phyloP scores from a whole-genome alignment of 2,329 filamentous ascomycete genomes.

The Phyllosticta citribraziliensis region DNA sequence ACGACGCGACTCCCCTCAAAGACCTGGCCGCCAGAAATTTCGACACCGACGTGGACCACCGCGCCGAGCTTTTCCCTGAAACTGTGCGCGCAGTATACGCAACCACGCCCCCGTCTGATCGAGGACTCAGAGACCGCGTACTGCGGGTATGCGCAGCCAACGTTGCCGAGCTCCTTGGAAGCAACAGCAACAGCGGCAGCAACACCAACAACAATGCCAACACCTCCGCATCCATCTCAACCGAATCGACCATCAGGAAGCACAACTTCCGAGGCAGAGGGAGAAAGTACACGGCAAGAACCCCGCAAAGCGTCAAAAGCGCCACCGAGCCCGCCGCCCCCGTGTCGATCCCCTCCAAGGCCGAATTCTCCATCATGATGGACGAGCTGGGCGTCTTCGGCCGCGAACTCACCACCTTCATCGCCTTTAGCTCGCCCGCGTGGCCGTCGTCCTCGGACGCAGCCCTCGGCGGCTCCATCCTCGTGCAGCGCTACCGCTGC shows the following conservation, averaged over 20 bases:
- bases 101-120: conserved; percentile 30
- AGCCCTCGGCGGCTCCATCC: background rate
- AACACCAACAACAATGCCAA: background rate
- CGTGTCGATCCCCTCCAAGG: background rate
- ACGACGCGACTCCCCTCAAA: conserved; percentile 1
- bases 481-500: conserved; percentile 3
- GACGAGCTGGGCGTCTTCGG: conserved; percentile 8
- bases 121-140: conserved; percentile 29
- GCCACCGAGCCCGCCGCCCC: background rate
- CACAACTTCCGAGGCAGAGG: background rate
- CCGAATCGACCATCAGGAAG: background rate
- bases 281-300: background rate
- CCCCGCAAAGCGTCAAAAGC: background rate
- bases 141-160: conserved; percentile 13
- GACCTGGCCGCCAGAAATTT: conserved; percentile 1
- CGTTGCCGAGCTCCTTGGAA: background rate
- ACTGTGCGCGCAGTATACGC: conserved; percentile 31
- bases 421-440: background rate
- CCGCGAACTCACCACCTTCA: background rate
- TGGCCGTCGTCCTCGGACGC: background rate
- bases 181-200: background rate
- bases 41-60: background rate
- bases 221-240: background rate
- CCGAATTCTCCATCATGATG: conserved; percentile 3
- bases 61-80: conserved; percentile 19